Base-by-base conservation (phyloP, 352 stramenopile genomes). In the Phytophthora citricola region DNA sequence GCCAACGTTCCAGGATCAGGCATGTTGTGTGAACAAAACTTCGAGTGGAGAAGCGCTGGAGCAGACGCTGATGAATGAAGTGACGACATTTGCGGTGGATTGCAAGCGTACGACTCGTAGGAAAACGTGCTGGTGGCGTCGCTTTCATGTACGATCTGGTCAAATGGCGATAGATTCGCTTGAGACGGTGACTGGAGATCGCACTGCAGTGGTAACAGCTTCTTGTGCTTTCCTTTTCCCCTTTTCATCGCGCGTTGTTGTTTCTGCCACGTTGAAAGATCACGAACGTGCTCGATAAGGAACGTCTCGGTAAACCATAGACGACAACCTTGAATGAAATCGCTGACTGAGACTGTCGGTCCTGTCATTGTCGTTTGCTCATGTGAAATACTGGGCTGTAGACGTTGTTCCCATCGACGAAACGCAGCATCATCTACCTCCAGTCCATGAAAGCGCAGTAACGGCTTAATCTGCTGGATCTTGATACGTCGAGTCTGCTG, bases 371-470 rank as follows among this genome's bases (percentile, higher is more conserved):
- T 32, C 9, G 43, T 29, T 32, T 51, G 12, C 0, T 62, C 63
- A 14, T 49, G 38, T 31, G 36, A 24, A 44, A 31, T 51, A 47
- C 38, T 39, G 8, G 52, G 43, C 0, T 78, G 51, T 3, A 92
- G 26, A 1, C 64, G 70, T 38, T 93, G 85, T 45, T 93, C 79
- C 79, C 81, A 90, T 51, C 71, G 78, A 24, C 79, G 75, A 66
- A 80, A 91, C 9, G 58, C 53, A 14, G 72, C 58, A 9, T 78
- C 65, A 31, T 77, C 63, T 1, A 92, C 68, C 2, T 75, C 41
- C 5, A 91, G 58, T 0, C 50, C 67, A 48, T 83, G 83, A 51
- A 83, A 79, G 1, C 41, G 41, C 12, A 89, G 50, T 40, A 89
- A 58, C 17, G 78, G 66, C 32, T 75, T 81, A 22, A 90, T 29